These are phyloP conservation scores for Aspergillus panamensis DNA, from an alignment of 495 filamentous ascomycete species.

Conservation along the genomic window DNA sequence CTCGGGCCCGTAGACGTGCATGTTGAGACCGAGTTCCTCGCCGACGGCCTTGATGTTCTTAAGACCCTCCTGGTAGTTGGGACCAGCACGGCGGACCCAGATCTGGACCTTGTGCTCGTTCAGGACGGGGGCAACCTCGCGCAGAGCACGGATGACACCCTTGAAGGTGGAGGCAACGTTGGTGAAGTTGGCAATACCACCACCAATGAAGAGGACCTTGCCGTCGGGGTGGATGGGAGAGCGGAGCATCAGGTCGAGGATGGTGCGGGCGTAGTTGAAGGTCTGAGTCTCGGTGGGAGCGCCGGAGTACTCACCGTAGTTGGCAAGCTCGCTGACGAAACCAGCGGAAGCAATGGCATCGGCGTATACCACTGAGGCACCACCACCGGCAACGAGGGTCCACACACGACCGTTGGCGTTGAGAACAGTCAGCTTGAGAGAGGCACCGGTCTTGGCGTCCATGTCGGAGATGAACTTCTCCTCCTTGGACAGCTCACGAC, in stretches of 20 bases:
- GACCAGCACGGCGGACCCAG: slow-evolving; percentile 98
- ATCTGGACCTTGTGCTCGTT: slow-evolving; percentile 98
- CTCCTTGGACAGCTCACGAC: slow-evolving; percentile 95
- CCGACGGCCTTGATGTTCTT: slow-evolving; percentile 99
- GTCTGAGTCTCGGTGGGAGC: slow-evolving; percentile 97
- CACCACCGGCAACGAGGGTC: slow-evolving; percentile 98
- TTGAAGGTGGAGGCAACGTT: slow-evolving; percentile 97
- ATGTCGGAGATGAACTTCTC: slow-evolving; percentile 98
- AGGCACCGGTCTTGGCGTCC: slow-evolving; percentile 98
- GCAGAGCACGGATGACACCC: slow-evolving; percentile 95
- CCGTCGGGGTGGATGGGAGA: slow-evolving; percentile 80
- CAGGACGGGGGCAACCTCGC: slow-evolving; percentile 80
- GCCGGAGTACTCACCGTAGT: slow-evolving; percentile 99
- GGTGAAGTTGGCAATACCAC: slow-evolving; percentile 99
- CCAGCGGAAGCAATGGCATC: slow-evolving; percentile 97
- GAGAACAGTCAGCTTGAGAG: slow-evolving; percentile 94
- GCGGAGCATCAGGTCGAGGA: slow-evolving; percentile 96
- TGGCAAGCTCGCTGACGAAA: slow-evolving; percentile 93
- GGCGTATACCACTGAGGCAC: slow-evolving; percentile 98
- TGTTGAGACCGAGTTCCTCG: slow-evolving; percentile 84
- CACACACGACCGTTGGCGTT: slow-evolving; percentile 90
- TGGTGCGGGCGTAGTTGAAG: slow-evolving; percentile 94
- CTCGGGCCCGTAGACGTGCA: slow-evolving; percentile 97
- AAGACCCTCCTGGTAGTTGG: slow-evolving; percentile 99
- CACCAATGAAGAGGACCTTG: slow-evolving; percentile 98